Evolutionary conservation across 1,284 basidiomycete species (phyloP), one percentile per base, ranked within the genome.

Genomic region (Puccinia novopanici): DNA sequence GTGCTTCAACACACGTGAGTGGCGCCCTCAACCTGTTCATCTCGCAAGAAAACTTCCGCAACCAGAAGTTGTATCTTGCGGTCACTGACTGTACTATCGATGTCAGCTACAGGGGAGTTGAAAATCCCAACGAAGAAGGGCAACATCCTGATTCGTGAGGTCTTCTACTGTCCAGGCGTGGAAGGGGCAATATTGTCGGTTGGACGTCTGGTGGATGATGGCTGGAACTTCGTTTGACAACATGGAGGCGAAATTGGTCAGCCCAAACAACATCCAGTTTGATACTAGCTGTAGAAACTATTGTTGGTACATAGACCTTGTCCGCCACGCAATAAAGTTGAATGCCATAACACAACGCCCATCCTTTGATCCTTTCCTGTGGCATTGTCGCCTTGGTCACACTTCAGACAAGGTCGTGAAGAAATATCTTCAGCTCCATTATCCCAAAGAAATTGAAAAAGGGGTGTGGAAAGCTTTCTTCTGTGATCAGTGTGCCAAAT

Each of bases 91-190:
- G 22, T 22, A 6, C 9, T 4, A 24, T 24, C n/a, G 10, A 22
- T 3, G 3, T 70, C 15, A 15, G 15, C 45, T 45, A 45, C 45
- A 15, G 6, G 6, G 45, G 45, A 6, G 50, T 17, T 70, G 67
- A 70, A 27, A 24, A 70, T 70, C 22, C 67, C 67, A 24, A 70
- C 67, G 15, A 13, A 13, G 67, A 70, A n/a, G 42, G 67, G 67
- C 8, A 50, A 8, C 19, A 48, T 70, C 3, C 42, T n/a, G 42
- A 45, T 70, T 27, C 42, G 50, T 4, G 67, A 50, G 3, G 42
- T 70, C 12, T 70, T n/a, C 24, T n/a, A n/a, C n/a, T n/a, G n/a
- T n/a, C n/a, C n/a, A n/a, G n/a, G n/a, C n/a, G n/a, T n/a, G n/a
- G n/a, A 70, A 27, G 67, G 67, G 42, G 19, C 45, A 3, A 70